Evolutionary conservation across 805 yeast species (phyloP), one percentile per base, ranked within the genome.

Genomic region (Metschnikowia drakensbergensis): DNA sequence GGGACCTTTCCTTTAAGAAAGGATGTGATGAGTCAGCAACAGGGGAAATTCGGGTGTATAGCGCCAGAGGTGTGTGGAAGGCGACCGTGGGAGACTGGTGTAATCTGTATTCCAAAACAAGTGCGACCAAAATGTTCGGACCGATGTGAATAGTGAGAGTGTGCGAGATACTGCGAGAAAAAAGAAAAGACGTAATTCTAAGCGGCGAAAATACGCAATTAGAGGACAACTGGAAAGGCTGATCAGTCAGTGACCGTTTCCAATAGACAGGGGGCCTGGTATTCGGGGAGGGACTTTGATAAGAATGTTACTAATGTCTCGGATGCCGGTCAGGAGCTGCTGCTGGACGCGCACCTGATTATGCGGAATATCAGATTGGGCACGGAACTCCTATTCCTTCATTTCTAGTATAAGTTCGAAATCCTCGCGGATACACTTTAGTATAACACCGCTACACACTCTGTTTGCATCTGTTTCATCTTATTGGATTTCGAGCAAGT

Each of bases 21-120:
- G 45, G 47, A 29, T 37, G 45, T n/a, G 42, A 50, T 32, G 50
- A 34, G 29, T 40, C 37, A 44, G 33, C 39, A 35, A 34, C 39
- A n/a, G 40, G 10, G 37, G 37, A 27, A 23, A 26, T 17, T 11
- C 33, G 46, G 11, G 11, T 28, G 27, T 29, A 11, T 22, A 17
- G 42, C 34, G 42, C 33, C 33, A 26, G 25, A 13, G 33, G 11
- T 13, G 27, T 22, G 42, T 29, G 34, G 34, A 29, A 11, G 34
- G 34, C 34, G n/a, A 31, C 10, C 10, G 34, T 29, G 17, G 34
- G 27, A 6, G 33, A 13, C 42, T 29, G 42, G 26, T 29, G 11
- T 26, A 37, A 37, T 25, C 28, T 25, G 39, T 37, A 13, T 27
- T 37, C 35, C 32, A 42, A 42, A 42, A 42, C 38, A 33, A 42